Base-by-base conservation (phyloP, 2,329 filamentous ascomycete species). In the Calycina herbarum region DNA sequence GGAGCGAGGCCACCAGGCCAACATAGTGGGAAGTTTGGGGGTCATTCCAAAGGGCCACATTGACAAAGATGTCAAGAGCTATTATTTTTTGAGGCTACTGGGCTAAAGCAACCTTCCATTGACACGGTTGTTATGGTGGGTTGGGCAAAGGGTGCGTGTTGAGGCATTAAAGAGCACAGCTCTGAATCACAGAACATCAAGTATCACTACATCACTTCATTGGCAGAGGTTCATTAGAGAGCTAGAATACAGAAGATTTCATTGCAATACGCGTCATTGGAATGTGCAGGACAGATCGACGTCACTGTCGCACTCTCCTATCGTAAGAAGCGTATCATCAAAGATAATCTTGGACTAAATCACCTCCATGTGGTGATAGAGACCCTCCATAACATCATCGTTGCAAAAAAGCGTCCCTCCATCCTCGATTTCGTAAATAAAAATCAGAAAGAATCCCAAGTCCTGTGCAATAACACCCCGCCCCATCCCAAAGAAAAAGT, bases 161-260 rank as follows among this genome's bases (percentile, higher is more conserved):
- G 13, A 15, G 38, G 38, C 38, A 40, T 40, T 17, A 15, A 40
- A 40, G 13, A 40, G 38, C 5, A 40, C 13, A 40, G 38, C 13
- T 40, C 38, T 1, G 13, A 17, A 40, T 40, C 38, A 40, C 38
- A 51, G 10, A 24, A 54, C 20, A 54, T 27, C 48, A 27, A 24
- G 48, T 27, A 54, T 24, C 20, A 24, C 38, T 15, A 11, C 38
- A 5, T 40, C 38, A 40, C 11, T 54, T 54, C 48, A 35, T 31
- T 57, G 29, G 56, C 24, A 57, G 56, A 57, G 24, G 31, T 33
- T 33, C 24, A 48, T 61, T 31, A 64, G 62, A 70, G 58, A 73
- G 67, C 70, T 75, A 75, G 73, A 74, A 71, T 75, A 75, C 73
- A 75, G 67, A 71, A 64, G 69, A 71, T 68, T 66, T 67, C 70